Evolutionary conservation across 2,329 filamentous ascomycete species (phyloP).

Genomic region (Parastagonospora nodorum): DNA sequence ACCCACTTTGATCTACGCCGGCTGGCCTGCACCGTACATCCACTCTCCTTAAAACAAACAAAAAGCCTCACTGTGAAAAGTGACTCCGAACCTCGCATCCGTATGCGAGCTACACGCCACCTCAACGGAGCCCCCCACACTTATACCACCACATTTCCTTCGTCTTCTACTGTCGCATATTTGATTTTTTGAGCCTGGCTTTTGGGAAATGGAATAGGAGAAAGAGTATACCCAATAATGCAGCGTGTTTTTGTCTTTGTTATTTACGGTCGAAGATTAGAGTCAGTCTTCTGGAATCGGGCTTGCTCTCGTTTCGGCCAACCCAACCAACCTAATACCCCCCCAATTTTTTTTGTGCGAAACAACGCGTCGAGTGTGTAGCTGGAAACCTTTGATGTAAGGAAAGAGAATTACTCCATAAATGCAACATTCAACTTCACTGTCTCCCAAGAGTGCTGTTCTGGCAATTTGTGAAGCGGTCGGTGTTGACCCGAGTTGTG

Average conservation of each 20-base stretch:
- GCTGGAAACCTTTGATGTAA: too few species aligned
- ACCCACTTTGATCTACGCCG: conserved; percentile 12
- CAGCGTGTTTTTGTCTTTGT: conserved; percentile 16
- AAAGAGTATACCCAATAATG: conserved; percentile 44
- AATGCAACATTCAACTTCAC: too few species aligned
- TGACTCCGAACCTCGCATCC: conserved; percentile 46
- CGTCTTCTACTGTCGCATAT: conserved; percentile 13
- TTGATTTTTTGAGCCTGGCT: too few species aligned
- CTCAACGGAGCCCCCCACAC: conserved; percentile 34
- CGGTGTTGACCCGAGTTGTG: too few species aligned
- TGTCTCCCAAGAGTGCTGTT: too few species aligned
- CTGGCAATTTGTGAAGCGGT: too few species aligned
- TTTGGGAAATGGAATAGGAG: conserved; percentile 15
- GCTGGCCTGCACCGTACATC: conserved; percentile 32
- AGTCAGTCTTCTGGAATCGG: neutral
- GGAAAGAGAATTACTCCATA: too few species aligned
- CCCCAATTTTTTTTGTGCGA: neutral
- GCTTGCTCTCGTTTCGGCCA: too few species aligned
- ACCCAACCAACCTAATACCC: conserved; percentile 10
- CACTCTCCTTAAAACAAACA: conserved; percentile 28
- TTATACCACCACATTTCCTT: conserved; percentile 23
- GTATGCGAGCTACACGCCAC: conserved; percentile 43
- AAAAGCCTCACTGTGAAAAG: conserved; percentile 43
- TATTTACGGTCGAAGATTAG: conserved; percentile 15
- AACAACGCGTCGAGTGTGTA: conserved; percentile 3